phyloP scores from a whole-genome alignment of 805 yeast species.

The Candida bentonensis region DNA sequence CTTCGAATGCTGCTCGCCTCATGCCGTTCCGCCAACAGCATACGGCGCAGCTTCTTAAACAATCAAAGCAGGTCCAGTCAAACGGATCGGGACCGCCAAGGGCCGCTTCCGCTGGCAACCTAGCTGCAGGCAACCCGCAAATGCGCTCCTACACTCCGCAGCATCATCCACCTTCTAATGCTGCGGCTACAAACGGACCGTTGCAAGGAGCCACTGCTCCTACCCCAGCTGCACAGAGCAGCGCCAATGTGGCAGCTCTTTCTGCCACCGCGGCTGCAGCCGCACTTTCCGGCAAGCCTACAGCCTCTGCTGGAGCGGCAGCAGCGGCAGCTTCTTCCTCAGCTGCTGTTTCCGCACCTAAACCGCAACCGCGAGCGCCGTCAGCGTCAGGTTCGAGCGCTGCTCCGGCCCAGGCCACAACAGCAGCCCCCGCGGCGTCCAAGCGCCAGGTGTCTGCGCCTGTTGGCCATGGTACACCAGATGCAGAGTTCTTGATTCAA shows the following conservation, averaged over 20 bases:
- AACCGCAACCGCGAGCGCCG: background rate
- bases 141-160: no score
- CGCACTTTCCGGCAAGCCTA: background rate
- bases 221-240: no score
- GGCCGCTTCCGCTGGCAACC: background rate
- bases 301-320: background rate
- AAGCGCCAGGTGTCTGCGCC: background rate
- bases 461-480: background rate
- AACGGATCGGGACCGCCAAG: background rate
- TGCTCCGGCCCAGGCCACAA: background rate
- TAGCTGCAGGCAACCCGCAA: background rate
- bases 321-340: background rate
- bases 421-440: background rate
- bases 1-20: conserved; percentile 31
- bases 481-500: background rate
- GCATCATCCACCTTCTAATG: no score
- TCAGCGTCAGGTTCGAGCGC: background rate
- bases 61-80: background rate
- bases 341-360: background rate
- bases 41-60: conserved; percentile 12
- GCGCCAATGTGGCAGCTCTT: background rate
- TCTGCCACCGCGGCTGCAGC: background rate
- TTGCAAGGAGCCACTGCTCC: no score
- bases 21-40: conserved; percentile 27
- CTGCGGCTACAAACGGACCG: no score